Evolutionary conservation across 2,329 filamentous ascomycete species (phyloP).

Genomic region (Colletotrichum lindemuthianum): DNA sequence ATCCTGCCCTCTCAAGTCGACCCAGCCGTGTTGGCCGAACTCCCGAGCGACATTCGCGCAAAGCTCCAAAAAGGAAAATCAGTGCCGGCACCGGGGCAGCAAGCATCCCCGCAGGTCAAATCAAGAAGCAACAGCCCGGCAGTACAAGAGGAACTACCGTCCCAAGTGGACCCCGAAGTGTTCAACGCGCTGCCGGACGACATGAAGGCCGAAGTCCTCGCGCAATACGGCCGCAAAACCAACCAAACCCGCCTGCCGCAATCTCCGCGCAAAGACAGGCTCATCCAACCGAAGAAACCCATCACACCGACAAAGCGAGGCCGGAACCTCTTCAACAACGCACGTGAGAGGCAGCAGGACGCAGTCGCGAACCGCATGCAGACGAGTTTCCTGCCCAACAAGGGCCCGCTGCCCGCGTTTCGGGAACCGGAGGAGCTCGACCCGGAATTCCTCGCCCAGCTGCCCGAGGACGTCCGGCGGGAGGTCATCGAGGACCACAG

Average conservation of each 20-base stretch:
- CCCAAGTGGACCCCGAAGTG: constrained; percentile 86
- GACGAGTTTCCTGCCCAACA: constrained; percentile 72
- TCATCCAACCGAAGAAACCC: constrained; percentile 61
- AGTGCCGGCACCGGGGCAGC: constrained; percentile 38
- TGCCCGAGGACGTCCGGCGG: constrained; percentile 81
- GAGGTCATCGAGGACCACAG: constrained; percentile 83
- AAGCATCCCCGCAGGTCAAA: constrained; percentile 45
- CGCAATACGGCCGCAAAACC: constrained; percentile 66
- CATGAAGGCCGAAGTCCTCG: constrained; percentile 84
- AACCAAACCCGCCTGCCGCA: constrained; percentile 50
- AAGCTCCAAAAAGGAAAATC: constrained; percentile 59
- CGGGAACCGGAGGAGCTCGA: constrained; percentile 65
- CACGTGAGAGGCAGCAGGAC: constrained; percentile 61
- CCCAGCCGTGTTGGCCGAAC: constrained; percentile 80
- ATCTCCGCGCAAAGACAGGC: constrained; percentile 66
- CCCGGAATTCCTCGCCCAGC: constrained; percentile 79
- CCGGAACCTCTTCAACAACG: constrained; percentile 53
- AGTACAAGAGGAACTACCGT: constrained; percentile 63
- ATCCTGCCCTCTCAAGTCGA: constrained; percentile 88
- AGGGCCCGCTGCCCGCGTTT: constrained; percentile 42
- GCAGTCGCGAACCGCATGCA: constrained; percentile 73
- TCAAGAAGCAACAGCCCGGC: constrained; percentile 53
- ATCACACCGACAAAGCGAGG: constrained; percentile 76
- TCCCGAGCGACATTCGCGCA: constrained; percentile 84
- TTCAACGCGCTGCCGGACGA: constrained; percentile 86